These are phyloP conservation scores for Albophoma yamanashiensis DNA, from an alignment of 2,329 filamentous ascomycete genomes.

Conservation along the genomic window DNA sequence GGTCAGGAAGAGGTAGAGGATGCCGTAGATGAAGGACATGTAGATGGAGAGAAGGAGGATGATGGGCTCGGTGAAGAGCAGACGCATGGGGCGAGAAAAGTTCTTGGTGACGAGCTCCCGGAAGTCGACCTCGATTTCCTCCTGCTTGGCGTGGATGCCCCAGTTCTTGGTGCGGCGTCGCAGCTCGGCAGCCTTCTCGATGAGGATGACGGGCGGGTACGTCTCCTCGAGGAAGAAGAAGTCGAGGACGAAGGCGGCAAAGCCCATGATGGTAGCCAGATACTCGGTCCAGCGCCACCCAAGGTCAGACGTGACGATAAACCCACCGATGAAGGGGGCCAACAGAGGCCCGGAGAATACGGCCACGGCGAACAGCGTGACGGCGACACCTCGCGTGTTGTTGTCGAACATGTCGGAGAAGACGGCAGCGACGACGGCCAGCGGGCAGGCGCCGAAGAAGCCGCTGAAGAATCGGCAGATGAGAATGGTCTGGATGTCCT, in stretches of 20 bases:
- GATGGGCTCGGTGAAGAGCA: slow-evolving; percentile 60
- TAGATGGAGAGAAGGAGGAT: slow-evolving; percentile 59
- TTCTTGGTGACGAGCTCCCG: slow-evolving; percentile 54
- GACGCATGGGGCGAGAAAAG: slow-evolving; percentile 52
- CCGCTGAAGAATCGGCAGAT: slow-evolving; percentile 66
- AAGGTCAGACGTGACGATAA: slow-evolving; percentile 49
- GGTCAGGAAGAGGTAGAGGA: slow-evolving; percentile 78
- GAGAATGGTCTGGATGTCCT: slow-evolving; percentile 59
- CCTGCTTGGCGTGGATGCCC: slow-evolving; percentile 62
- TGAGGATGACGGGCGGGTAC: slow-evolving; percentile 56
- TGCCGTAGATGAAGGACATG: slow-evolving; percentile 64
- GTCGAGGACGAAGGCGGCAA: slow-evolving; percentile 46
- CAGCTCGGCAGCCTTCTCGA: slow-evolving; percentile 49
- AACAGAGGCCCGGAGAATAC: slow-evolving; percentile 58
- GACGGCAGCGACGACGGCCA: slow-evolving; percentile 59
- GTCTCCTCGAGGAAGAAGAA: slow-evolving; percentile 57
- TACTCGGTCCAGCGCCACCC: slow-evolving; percentile 70
- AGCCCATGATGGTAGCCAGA: slow-evolving; percentile 51
- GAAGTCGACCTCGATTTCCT: slow-evolving; percentile 59
- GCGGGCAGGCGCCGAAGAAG: slow-evolving; percentile 58
- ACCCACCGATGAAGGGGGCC: slow-evolving; percentile 60
- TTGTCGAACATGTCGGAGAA: slow-evolving; percentile 66
- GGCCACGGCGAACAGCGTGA: slow-evolving; percentile 32
- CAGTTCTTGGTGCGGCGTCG: slow-evolving; percentile 56
- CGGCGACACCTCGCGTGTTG: slow-evolving; percentile 41